Conservation (phyloP, 2,329 filamentous ascomycete species). For the Fusarium torulosum region DNA sequence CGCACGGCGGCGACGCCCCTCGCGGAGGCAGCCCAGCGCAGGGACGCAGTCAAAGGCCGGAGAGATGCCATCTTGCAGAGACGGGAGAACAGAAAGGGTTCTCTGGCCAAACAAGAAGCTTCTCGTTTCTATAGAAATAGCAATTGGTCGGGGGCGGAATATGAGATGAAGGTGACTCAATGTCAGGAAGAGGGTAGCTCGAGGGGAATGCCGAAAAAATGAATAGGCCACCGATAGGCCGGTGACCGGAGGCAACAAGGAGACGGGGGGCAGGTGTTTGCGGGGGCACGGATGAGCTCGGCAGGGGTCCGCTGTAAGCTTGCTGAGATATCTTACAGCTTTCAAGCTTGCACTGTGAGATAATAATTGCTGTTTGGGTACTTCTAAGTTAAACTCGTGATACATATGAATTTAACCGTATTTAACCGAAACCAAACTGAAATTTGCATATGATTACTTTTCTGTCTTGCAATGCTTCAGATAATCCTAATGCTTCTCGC, state of each 20-base stretch:
- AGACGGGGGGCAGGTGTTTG: constrained; percentile 11
- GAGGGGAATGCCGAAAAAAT: constrained; percentile 46
- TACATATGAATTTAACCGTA: neutral
- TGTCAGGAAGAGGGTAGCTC: constrained; percentile 30
- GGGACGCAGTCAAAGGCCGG: constrained; percentile 57
- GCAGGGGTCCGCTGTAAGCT: constrained; percentile 31
- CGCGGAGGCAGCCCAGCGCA: constrained; percentile 53
- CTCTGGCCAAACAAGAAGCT: constrained; percentile 47
- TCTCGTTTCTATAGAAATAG: constrained; percentile 40
- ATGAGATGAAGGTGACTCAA: constrained; percentile 44
- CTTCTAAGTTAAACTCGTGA: neutral
- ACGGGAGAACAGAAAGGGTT: constrained; percentile 41
- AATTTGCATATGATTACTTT: neutral
- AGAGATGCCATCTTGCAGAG: constrained; percentile 60
- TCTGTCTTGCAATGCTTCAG: neutral
- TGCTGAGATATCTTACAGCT: neutral
- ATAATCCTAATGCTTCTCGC: neutral
- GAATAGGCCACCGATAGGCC: constrained; percentile 43
- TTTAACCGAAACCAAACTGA: too few species aligned
- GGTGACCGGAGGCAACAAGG: constrained; percentile 46
- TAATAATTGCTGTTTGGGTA: neutral
- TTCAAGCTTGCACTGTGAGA: neutral
- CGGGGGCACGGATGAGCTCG: constrained; percentile 43
- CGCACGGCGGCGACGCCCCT: constrained; percentile 52
- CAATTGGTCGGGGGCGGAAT: constrained; percentile 23